Base-by-base conservation (phyloP, 768 basidiomycete species). In the Suillus alpinus region DNA sequence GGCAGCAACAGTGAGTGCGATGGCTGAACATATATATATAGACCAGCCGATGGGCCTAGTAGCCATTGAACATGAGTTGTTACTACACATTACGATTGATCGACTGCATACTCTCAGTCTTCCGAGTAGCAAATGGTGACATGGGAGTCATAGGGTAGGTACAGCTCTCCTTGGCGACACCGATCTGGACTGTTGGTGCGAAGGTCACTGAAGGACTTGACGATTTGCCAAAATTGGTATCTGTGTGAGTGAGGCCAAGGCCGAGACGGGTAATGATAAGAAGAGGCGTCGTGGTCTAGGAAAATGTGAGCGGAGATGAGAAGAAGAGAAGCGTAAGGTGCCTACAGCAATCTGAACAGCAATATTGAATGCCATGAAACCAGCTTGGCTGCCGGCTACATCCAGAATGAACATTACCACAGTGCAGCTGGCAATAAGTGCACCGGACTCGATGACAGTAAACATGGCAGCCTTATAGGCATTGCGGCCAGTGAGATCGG, bases 391-490 rank as follows among this genome's bases (percentile, higher is more conserved):
- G 26, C 26, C 26, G 23, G 23, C 47, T 9, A 59, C 12, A 36
- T 66, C 59, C 32, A 67, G 47, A 16, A 37, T 26, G 52, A 67
- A 58, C 36, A 63, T 31, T 6, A 66, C 46, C 6, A 68, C 14
- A 5, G 67, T 68, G 43, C 58, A 59, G 8, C 52, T 52, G 6
- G 66, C 62, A n/a, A 62, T 57, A 12, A 68, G 29, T 18, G 57
- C 66, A 31, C 67, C 67, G 13, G 67, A 68, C 52, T 68, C 67
- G 51, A 68, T 57, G 41, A 68, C 52, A 46, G 64, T 65, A 62
- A 60, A 63, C 26, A 68, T 65, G 8, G 63, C 40, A 16, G 59
- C 37, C 23, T 43, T 43, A 53, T 67, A 68, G 20, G 18, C 55
- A 44, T 51, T 56, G n/a, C 41, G 51, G 7, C 53, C 43, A 14